Evolutionary conservation across 2,329 filamentous ascomycete genomes (phyloP).

Genomic region (Ambrosiella beaveri): DNA sequence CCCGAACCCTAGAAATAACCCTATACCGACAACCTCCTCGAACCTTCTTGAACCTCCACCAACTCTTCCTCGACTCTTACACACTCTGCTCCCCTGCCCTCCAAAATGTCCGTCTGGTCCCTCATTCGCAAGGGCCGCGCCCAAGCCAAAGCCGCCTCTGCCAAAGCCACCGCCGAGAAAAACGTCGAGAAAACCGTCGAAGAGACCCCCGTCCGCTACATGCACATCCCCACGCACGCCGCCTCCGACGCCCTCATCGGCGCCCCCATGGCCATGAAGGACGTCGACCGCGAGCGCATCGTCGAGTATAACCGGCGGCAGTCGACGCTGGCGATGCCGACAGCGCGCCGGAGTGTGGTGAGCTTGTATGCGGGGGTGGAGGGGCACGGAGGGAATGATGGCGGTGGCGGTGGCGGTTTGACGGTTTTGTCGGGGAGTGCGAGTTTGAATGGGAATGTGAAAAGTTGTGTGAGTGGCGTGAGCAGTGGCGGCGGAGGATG

Average conservation of each 20-base stretch:
- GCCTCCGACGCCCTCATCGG: constrained; percentile 12
- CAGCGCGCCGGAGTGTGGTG: background rate
- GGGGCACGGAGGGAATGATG: background rate
- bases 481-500: no score
- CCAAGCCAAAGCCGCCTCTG: constrained; percentile 9
- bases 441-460: background rate
- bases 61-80: background rate
- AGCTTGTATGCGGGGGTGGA: background rate
- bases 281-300: constrained; percentile 8
- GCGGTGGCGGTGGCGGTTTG: background rate
- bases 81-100: background rate
- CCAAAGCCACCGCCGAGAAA: constrained; percentile 3
- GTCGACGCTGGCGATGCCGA: constrained; percentile 2
- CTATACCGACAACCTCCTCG: background rate
- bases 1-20: no score
- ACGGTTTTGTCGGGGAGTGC: background rate
- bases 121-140: constrained; percentile 9
- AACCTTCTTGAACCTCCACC: background rate
- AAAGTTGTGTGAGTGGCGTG: no score
- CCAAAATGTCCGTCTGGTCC: constrained; percentile 12
- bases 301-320: constrained; percentile 7
- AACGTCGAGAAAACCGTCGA: background rate
- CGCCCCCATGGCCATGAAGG: constrained; percentile 6
- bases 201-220: constrained; percentile 5
- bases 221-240: constrained; percentile 13